A percentile compares a stretch with the other conserved stretches of the same genome.
Evolutionary conservation across 176 grass and related monocot species (phyloP).

Genomic region (Cenchrus purpureus): DNA sequence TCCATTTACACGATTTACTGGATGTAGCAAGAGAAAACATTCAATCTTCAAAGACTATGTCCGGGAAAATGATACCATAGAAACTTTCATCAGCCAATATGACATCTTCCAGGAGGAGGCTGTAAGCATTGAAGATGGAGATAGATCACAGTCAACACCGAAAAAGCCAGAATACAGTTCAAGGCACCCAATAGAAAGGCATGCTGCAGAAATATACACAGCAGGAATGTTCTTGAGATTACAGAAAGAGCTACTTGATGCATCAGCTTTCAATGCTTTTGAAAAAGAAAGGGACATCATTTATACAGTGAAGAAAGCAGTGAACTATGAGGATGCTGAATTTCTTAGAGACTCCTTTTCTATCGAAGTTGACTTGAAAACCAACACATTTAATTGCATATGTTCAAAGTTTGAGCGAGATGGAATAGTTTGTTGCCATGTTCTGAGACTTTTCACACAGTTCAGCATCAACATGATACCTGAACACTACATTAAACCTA

Average conservation of each 20-base stretch:
- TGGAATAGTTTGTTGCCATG: conserved; percentile 32
- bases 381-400: conserved; percentile 9
- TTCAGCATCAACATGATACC: conserved; percentile 11
- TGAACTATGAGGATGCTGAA: not conserved
- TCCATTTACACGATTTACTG: not conserved
- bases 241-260: not conserved
- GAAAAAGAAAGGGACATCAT: not conserved
- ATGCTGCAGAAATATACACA: conserved; percentile 1
- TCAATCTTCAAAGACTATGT: conserved; percentile 21
- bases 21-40: conserved; percentile 29
- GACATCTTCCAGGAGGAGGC: conserved; percentile 18
- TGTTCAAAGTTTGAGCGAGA: conserved; percentile 34
- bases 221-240: not conserved
- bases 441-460: conserved; percentile 37
- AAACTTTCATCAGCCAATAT: conserved; percentile 17
- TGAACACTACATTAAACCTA: conserved; percentile 9
- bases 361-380: conserved; percentile 1
- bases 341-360: not conserved
- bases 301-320: not conserved
- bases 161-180: not conserved
- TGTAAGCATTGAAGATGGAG: conserved; percentile 2
- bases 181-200: not conserved
- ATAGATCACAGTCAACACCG: not conserved
- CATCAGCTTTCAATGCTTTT: not conserved
- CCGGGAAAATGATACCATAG: not conserved